phyloP scores from a whole-genome alignment of 768 basidiomycete species.

The Mycena capillaripes region DNA sequence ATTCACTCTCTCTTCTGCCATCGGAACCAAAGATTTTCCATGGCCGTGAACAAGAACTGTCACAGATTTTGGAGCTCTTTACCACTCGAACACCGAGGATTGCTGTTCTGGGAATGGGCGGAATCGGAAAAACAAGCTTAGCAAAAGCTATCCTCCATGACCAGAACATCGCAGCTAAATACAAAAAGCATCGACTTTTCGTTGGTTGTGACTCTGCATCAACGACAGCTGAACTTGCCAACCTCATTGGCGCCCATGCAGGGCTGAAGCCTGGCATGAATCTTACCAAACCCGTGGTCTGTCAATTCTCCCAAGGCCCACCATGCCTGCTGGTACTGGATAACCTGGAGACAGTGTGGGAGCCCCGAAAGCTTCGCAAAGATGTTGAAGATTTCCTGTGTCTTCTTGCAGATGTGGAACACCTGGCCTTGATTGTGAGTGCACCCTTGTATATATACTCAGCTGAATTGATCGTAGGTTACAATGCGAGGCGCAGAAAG shows the following conservation, averaged over 20 bases:
- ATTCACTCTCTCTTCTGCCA: neutral
- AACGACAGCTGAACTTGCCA: neutral
- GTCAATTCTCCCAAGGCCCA: neutral
- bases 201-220: neutral
- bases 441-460: neutral
- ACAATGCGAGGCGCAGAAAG: slow-evolving; percentile 1
- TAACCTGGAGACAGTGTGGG: neutral
- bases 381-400: neutral
- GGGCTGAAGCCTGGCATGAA: neutral
- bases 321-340: neutral
- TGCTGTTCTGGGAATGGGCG: no score
- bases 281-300: neutral
- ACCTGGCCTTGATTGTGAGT: no score
- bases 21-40: neutral
- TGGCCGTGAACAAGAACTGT: no score
- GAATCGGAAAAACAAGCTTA: neutral
- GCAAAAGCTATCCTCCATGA: neutral
- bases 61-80: no score
- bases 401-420: neutral
- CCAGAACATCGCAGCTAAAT: neutral
- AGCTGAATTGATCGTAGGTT: neutral
- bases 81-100: no score
- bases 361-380: neutral
- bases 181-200: neutral
- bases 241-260: neutral